These are phyloP conservation scores for Selaginella tamariscina DNA, from an alignment of 75 land plant species.

Conservation along the genomic window DNA sequence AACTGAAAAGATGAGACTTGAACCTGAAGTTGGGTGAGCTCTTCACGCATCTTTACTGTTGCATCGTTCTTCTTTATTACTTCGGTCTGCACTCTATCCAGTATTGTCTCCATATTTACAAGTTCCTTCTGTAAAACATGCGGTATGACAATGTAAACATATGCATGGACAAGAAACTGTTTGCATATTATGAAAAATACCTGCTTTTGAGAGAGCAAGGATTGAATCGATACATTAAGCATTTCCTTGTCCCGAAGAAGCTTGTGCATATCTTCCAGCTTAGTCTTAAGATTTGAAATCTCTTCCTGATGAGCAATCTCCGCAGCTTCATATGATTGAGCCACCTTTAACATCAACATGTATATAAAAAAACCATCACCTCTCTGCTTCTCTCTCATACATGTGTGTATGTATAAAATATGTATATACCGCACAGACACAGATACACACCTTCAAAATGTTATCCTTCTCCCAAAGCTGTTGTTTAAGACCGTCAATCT, in stretches of 20 bases:
- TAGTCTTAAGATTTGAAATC: not conserved
- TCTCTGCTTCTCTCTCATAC: conserved; percentile 3
- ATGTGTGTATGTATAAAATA: not conserved
- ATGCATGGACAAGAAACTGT: too few relatives aligned
- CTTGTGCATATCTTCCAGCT: conserved; percentile 16
- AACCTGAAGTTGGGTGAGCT: conserved; percentile 29
- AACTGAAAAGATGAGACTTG: conserved; percentile 29
- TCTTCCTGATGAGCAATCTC: not conserved
- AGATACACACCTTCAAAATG: too few relatives aligned
- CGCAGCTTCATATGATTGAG: conserved; percentile 4
- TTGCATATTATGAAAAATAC: too few relatives aligned
- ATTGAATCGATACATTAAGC: not conserved
- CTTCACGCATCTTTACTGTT: conserved; percentile 42
- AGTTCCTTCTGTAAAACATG: conserved; percentile 49
- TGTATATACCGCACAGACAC: too few relatives aligned
- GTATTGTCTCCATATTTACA: conserved; percentile 54
- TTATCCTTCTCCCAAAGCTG: conserved; percentile 38
- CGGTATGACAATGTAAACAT: too few relatives aligned
- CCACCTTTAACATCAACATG: not conserved
- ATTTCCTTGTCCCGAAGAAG: conserved; percentile 22
- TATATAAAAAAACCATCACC: not conserved
- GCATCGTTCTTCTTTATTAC: conserved; percentile 35
- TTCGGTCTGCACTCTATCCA: conserved; percentile 52
- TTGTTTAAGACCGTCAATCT: conserved; percentile 45
- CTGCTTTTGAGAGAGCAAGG: not conserved